Evolutionary conservation across 148 eudicot species (phyloP).

Genomic region (Euryodendron excelsum): DNA sequence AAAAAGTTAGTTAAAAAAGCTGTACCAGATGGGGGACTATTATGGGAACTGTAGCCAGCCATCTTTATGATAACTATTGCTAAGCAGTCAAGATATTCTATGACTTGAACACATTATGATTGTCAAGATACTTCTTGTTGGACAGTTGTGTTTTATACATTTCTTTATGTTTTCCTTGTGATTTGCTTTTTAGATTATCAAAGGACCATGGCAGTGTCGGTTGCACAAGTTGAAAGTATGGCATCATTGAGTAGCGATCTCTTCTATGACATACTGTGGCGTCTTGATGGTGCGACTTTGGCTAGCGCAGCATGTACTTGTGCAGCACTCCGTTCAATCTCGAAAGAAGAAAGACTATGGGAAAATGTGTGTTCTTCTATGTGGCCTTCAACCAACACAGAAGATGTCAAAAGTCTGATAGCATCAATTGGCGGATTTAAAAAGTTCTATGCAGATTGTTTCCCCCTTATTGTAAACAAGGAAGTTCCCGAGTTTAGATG

Average conservation of each 20-base stretch:
- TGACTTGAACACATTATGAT: neutral
- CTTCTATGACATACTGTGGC: slow-evolving; percentile 74
- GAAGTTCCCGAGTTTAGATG: slow-evolving; percentile 45
- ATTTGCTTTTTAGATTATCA: slow-evolving; percentile 34
- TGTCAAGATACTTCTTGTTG: neutral
- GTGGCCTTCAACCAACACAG: slow-evolving; percentile 91
- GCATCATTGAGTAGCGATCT: slow-evolving; percentile 68
- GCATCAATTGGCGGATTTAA: slow-evolving; percentile 72
- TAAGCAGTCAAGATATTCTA: neutral
- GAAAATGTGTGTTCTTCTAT: slow-evolving; percentile 72
- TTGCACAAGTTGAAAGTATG: slow-evolving; percentile 42
- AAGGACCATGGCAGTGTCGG: slow-evolving; percentile 35
- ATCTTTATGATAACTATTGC: neutral
- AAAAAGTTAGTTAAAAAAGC: too few relatives aligned
- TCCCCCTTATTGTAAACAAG: slow-evolving; percentile 78
- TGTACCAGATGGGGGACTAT: too few relatives aligned
- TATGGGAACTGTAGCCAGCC: too few relatives aligned
- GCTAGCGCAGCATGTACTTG: slow-evolving; percentile 88
- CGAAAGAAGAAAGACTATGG: slow-evolving; percentile 88
- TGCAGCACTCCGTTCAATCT: slow-evolving; percentile 64
- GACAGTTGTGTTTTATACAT: neutral
- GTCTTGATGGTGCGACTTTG: slow-evolving; percentile 80
- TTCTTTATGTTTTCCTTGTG: slow-evolving; percentile 4
- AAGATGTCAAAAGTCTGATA: slow-evolving; percentile 66
- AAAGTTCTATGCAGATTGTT: slow-evolving; percentile 84